Percentiles rank a stretch among this genome's conserved stretches.
Evolutionary conservation across 2,329 filamentous ascomycete species (phyloP).

Genomic region (Calonectria honghensis): DNA sequence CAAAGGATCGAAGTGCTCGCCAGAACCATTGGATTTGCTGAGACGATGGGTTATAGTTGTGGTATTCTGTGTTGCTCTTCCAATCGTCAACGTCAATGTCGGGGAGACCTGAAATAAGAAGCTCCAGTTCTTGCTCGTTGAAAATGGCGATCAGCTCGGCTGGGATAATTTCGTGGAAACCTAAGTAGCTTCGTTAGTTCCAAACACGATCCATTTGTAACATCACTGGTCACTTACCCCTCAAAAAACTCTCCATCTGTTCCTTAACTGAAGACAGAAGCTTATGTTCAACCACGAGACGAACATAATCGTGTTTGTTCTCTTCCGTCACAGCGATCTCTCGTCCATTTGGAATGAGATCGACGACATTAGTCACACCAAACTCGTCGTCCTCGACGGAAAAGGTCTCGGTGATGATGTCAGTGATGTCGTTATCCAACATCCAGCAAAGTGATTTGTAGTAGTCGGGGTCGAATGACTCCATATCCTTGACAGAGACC

Average conservation of each 20-base stretch:
- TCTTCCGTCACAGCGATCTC: conserved; percentile 97
- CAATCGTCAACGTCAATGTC: conserved; percentile 99
- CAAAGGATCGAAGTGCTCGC: conserved; percentile 96
- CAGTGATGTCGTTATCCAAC: conserved; percentile 98
- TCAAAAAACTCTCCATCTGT: conserved; percentile 94
- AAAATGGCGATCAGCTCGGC: conserved; percentile 97
- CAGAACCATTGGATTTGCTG: conserved; percentile 99
- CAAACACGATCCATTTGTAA: conserved; percentile 2
- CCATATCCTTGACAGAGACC: conserved; percentile 99
- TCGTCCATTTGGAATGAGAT: conserved; percentile 90
- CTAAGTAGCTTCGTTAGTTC: conserved; percentile 61
- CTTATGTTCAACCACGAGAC: conserved; percentile 94
- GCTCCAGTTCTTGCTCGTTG: conserved; percentile 97
- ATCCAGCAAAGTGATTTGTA: conserved; percentile 99
- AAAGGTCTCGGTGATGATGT: conserved; percentile 97
- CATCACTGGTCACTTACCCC: conserved; percentile 71
- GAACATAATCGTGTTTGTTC: conserved; percentile 98
- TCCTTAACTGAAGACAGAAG: conserved; percentile 93
- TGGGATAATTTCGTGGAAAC: conserved; percentile 99
- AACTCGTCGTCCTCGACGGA: conserved; percentile 96
- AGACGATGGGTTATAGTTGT: conserved; percentile 96
- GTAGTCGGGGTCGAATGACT: conserved; percentile 98
- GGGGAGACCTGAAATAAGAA: conserved; percentile 96
- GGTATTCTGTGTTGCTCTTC: conserved; percentile 99
- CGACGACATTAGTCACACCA: conserved; percentile 89